A percentile compares a stretch with the other conserved stretches of the same genome.
Evolutionary conservation across 2,329 filamentous ascomycete species (phyloP).

Genomic region (Magnaporthiopsis rhizophila): DNA sequence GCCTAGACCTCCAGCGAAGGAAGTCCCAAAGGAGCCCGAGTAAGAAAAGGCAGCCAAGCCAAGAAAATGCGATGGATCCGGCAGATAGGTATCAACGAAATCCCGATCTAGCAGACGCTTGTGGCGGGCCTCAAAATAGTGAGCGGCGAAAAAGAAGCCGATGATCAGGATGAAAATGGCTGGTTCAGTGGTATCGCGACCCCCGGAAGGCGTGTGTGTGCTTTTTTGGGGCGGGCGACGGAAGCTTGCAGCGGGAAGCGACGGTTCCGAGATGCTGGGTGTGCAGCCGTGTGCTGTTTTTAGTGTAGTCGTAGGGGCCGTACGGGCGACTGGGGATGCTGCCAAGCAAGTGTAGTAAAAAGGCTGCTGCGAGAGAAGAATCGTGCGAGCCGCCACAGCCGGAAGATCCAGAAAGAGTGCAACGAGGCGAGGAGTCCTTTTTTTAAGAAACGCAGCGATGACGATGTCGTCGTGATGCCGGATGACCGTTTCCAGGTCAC

Average conservation of each 20-base stretch:
- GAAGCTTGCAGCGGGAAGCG: background rate
- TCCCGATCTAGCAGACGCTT: background rate
- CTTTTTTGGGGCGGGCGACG: constrained; percentile 1
- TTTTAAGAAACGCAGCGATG: background rate
- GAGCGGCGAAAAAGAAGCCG: background rate
- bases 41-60: background rate
- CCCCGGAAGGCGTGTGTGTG: background rate
- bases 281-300: background rate
- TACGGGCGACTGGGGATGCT: background rate
- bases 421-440: background rate
- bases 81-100: background rate
- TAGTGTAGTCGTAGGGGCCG: background rate
- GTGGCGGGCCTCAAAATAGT: background rate
- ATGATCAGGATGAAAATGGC: background rate
- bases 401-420: background rate
- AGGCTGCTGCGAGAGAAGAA: background rate
- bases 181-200: background rate
- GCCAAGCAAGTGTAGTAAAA: no score
- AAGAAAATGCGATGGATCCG: background rate
- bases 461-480: constrained; percentile 1
- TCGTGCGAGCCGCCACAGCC: background rate
- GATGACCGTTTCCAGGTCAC: constrained; percentile 7
- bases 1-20: background rate
- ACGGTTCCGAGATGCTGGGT: background rate
- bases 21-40: background rate